Percentiles rank a stretch among this genome's conserved stretches.
phyloP scores from a whole-genome alignment of 306 rosid genomes.

The Cucurbita maxima region DNA sequence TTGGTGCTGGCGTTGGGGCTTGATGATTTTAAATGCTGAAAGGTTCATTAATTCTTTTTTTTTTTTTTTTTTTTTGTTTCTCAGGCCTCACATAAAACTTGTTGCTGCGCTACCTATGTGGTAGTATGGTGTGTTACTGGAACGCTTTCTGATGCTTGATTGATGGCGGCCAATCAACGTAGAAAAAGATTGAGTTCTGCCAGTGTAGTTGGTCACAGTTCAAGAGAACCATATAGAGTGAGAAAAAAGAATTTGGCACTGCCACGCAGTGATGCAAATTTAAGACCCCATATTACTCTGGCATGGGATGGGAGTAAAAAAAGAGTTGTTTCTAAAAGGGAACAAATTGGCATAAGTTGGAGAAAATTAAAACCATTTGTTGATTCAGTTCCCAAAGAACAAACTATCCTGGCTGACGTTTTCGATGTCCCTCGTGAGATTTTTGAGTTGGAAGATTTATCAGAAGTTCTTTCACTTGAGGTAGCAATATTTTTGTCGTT shows the following conservation, averaged over 20 bases:
- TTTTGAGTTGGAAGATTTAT: constrained; percentile 49
- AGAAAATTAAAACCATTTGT: constrained; percentile 45
- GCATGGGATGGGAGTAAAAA: constrained; percentile 70
- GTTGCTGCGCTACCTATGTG: background rate
- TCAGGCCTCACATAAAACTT: background rate
- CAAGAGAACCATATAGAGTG: constrained; percentile 45
- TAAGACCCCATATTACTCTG: constrained; percentile 58
- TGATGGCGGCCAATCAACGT: constrained; percentile 87
- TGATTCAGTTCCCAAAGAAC: constrained; percentile 21
- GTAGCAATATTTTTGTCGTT: constrained; percentile 26
- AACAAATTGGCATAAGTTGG: constrained; percentile 74
- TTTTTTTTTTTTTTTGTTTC: background rate
- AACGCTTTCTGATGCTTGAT: background rate
- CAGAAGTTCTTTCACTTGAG: constrained; percentile 65
- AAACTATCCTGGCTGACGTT: constrained; percentile 54
- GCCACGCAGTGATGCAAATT: constrained; percentile 31
- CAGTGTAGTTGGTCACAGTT: constrained; percentile 31
- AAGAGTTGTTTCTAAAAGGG: constrained; percentile 69
- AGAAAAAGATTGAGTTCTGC: constrained; percentile 67
- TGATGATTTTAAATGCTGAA: background rate
- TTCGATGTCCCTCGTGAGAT: constrained; percentile 52
- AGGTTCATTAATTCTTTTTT: background rate
- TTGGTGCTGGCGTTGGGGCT: background rate
- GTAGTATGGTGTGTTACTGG: background rate
- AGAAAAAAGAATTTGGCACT: constrained; percentile 44